These are phyloP conservation scores for Annulohypoxylon truncatum DNA, from an alignment of 2,329 filamentous ascomycete species.

Conservation along the genomic window DNA sequence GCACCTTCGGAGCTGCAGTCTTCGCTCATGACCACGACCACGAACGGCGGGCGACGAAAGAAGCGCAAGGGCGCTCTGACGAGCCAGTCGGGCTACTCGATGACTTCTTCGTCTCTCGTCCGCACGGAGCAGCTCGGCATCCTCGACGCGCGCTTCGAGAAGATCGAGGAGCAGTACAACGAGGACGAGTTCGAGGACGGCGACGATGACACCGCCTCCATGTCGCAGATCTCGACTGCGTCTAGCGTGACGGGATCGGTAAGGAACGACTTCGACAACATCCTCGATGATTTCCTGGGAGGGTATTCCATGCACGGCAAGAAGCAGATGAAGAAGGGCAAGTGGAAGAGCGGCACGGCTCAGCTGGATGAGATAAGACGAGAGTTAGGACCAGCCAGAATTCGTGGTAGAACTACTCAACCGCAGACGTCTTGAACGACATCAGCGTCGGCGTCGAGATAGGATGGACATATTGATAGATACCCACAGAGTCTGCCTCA, in stretches of 20 bases:
- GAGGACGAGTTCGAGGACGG: slow-evolving; percentile 61
- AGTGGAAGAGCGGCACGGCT: slow-evolving; percentile 82
- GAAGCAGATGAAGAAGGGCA: slow-evolving; percentile 81
- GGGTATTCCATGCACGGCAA: slow-evolving; percentile 78
- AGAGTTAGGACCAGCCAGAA: slow-evolving; percentile 79
- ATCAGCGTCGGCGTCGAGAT: slow-evolving; percentile 36
- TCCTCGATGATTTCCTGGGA: slow-evolving; percentile 93
- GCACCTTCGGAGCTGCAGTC: slow-evolving; percentile 74
- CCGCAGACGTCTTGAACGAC: slow-evolving; percentile 61
- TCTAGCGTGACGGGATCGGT: slow-evolving; percentile 76
- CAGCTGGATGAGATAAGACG: slow-evolving; percentile 91
- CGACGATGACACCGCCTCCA: slow-evolving; percentile 64
- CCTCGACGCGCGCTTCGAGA: slow-evolving; percentile 91
- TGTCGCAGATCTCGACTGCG: slow-evolving; percentile 70
- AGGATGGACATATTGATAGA: slow-evolving; percentile 22
- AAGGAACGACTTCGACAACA: slow-evolving; percentile 83
- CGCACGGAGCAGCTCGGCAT: slow-evolving; percentile 88
- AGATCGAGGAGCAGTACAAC: slow-evolving; percentile 79
- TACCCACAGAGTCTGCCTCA: slow-evolving; percentile 16
- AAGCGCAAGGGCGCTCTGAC: slow-evolving; percentile 96
- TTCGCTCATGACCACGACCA: slow-evolving; percentile 79
- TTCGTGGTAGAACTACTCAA: slow-evolving; percentile 53
- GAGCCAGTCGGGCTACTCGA: slow-evolving; percentile 86
- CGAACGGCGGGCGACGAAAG: slow-evolving; percentile 84
- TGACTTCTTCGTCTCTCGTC: slow-evolving; percentile 88